A percentile compares a stretch with the other conserved stretches of the same genome.
These are phyloP conservation scores for Paxillus involutus DNA, from an alignment of 768 basidiomycete species.

Conservation along the genomic window DNA sequence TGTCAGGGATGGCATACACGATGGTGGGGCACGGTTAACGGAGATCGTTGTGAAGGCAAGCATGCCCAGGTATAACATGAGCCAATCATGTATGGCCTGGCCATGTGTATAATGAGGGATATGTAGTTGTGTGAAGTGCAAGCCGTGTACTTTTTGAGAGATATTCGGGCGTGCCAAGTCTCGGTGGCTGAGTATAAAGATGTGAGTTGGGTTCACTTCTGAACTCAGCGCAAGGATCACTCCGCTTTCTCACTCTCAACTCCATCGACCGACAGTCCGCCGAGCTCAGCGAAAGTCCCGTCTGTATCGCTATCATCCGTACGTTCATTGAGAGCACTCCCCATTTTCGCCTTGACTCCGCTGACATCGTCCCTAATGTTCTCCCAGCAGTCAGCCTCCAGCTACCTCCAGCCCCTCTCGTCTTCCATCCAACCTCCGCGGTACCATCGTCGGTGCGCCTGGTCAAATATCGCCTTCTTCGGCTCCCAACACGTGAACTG, in stretches of 20 bases:
- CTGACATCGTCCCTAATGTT: constrained; percentile 29
- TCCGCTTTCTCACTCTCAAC: constrained; percentile 20
- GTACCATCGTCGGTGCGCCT: constrained; percentile 16
- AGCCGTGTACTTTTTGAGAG: too few relatives aligned
- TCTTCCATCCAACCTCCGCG: constrained; percentile 10
- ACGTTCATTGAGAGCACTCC: constrained; percentile 21
- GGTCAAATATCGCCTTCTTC: constrained; percentile 22
- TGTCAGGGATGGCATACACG: not conserved
- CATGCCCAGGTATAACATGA: too few relatives aligned
- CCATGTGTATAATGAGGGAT: not conserved
- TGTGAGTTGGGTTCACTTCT: not conserved
- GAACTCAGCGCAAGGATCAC: constrained; percentile 27
- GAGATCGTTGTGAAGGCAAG: too few relatives aligned
- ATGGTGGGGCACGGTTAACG: too few relatives aligned
- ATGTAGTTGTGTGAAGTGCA: not conserved
- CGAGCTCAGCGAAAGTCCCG: constrained; percentile 36
- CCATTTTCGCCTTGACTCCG: constrained; percentile 1
- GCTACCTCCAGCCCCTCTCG: constrained; percentile 8
- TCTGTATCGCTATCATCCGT: constrained; percentile 18
- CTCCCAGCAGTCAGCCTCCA: constrained; percentile 7
- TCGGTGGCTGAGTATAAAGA: not conserved
- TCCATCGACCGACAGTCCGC: constrained; percentile 32
- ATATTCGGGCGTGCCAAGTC: too few relatives aligned
- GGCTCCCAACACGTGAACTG: constrained; percentile 37
- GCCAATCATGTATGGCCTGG: too few relatives aligned